These are phyloP conservation scores for Lactarius trivialis DNA, from an alignment of 768 basidiomycete species.

Conservation along the genomic window DNA sequence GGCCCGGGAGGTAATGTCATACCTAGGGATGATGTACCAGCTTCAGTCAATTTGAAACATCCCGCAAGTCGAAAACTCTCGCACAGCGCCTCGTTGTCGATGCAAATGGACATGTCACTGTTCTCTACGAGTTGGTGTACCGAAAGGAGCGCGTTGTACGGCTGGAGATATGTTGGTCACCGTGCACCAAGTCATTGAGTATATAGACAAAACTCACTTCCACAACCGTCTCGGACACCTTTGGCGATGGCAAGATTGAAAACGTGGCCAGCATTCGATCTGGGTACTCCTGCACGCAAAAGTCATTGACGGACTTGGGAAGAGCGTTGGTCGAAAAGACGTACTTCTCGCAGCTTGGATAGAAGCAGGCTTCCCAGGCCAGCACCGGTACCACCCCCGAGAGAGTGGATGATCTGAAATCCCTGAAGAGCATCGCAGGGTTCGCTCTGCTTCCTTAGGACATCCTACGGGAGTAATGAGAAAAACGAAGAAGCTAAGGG, in stretches of 20 bases:
- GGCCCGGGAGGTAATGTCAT: constrained; percentile 61
- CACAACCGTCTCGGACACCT: constrained; percentile 45
- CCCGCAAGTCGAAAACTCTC: constrained; percentile 25
- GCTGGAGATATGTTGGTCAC: constrained; percentile 32
- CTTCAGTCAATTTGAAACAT: not conserved
- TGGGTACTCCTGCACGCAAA: constrained; percentile 48
- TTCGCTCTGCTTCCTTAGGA: constrained; percentile 76
- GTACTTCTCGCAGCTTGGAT: constrained; percentile 73
- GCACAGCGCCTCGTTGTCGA: constrained; percentile 84
- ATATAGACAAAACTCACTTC: constrained; percentile 34
- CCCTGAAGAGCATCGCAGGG: constrained; percentile 83
- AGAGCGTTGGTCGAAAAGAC: constrained; percentile 21
- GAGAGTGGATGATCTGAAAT: constrained; percentile 82
- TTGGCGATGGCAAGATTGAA: constrained; percentile 49
- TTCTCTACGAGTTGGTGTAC: constrained; percentile 87
- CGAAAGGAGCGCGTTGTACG: constrained; percentile 81
- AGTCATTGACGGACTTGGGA: constrained; percentile 17
- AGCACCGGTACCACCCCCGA: constrained; percentile 88
- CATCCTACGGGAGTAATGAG: constrained; percentile 42
- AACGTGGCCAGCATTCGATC: constrained; percentile 48
- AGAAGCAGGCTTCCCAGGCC: constrained; percentile 78
- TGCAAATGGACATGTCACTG: constrained; percentile 74
- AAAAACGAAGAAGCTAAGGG: not conserved
- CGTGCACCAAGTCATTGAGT: not conserved
- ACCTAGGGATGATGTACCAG: constrained; percentile 36